Conservation (phyloP, 2,329 filamentous ascomycete species). For the Ophiostoma novo-ulmi region DNA sequence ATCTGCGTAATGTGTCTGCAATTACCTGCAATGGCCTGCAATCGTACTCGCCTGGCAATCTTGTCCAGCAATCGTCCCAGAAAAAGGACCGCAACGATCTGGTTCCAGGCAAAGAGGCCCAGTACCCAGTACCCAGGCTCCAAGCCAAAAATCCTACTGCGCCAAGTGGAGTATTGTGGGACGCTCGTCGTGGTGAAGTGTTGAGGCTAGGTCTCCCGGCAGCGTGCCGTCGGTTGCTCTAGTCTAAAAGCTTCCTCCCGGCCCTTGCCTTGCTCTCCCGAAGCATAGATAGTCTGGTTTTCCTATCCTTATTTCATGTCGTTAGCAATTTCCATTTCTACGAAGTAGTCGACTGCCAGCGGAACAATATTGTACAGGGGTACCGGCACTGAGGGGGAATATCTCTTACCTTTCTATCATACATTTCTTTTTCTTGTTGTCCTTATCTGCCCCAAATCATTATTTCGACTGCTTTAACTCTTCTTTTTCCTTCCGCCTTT, state of each 20-base stretch:
- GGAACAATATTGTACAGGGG: neutral
- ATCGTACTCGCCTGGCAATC: neutral
- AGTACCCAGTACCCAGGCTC: neutral
- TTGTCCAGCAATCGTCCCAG: conserved; percentile 11
- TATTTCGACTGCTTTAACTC: neutral
- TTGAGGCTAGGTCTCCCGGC: conserved; percentile 15
- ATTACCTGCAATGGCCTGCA: neutral
- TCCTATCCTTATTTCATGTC: neutral
- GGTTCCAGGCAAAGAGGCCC: neutral
- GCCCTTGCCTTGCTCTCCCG: conserved; percentile 21
- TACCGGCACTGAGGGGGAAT: neutral
- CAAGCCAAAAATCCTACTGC: conserved; percentile 5
- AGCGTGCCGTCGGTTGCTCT: conserved; percentile 23
- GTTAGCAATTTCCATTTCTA: neutral
- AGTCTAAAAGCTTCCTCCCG: conserved; percentile 21
- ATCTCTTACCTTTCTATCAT: neutral
- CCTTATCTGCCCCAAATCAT: neutral
- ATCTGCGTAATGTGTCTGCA: neutral
- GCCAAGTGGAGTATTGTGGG: conserved; percentile 21
- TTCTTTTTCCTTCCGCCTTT: neutral
- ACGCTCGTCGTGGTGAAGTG: conserved; percentile 18
- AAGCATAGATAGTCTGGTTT: conserved; percentile 13
- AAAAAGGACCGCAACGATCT: conserved; percentile 2
- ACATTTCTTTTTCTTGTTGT: neutral
- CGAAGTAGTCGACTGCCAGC: neutral